phyloP scores from a whole-genome alignment of 2,329 filamentous ascomycete genomes.

The Cladophialophora psammophila region DNA sequence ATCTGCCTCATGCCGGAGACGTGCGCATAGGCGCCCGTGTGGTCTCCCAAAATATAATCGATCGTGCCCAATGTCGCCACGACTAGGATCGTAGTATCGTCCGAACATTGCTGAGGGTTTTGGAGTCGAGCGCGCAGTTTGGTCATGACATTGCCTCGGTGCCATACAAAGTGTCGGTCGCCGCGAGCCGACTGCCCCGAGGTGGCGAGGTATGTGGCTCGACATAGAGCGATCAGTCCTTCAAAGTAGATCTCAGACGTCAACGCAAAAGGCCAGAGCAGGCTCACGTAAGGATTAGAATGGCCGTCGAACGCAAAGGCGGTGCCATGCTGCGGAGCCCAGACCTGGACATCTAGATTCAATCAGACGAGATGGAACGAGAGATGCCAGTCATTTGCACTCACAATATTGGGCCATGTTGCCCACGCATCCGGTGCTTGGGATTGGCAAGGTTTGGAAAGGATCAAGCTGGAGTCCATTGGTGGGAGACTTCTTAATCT shows the following conservation, averaged over 20 bases:
- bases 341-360: slow-evolving; percentile 28
- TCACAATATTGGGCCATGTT: slow-evolving; percentile 30
- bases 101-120: slow-evolving; percentile 19
- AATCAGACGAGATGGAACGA: slow-evolving; percentile 3
- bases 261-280: slow-evolving; percentile 31
- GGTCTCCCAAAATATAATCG: slow-evolving; percentile 31
- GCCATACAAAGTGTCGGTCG: slow-evolving; percentile 21
- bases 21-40: slow-evolving; percentile 20
- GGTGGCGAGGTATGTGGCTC: slow-evolving; percentile 20
- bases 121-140: slow-evolving; percentile 23
- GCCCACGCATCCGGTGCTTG: slow-evolving; percentile 15
- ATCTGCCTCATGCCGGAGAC: slow-evolving; percentile 33
- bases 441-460: slow-evolving; percentile 29
- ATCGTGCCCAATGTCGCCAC: slow-evolving; percentile 30
- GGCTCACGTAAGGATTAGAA: slow-evolving; percentile 29
- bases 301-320: slow-evolving; percentile 29
- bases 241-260: slow-evolving; percentile 28
- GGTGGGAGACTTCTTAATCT: slow-evolving; percentile 17
- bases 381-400: neutral
- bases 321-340: slow-evolving; percentile 31
- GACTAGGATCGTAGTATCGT: slow-evolving; percentile 29
- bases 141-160: slow-evolving; percentile 27
- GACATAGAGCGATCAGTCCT: slow-evolving; percentile 27
- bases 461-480: slow-evolving; percentile 28
- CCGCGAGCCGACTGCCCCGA: slow-evolving; percentile 18